phyloP scores from a whole-genome alignment of 78 protist species.

The Dictyostelium purpureum region DNA sequence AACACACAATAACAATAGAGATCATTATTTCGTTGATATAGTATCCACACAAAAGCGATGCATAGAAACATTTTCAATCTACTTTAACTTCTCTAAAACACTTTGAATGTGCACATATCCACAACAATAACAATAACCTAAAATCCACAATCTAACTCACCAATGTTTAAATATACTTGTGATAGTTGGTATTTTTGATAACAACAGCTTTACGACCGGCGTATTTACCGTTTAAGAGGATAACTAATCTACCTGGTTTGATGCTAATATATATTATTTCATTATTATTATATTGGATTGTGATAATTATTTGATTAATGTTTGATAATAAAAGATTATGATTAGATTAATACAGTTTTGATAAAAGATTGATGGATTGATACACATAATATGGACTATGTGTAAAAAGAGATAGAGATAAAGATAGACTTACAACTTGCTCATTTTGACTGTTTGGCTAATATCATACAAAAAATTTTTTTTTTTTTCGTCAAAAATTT shows the following conservation, averaged over 20 bases:
- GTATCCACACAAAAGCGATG: not conserved
- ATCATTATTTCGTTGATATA: too few relatives aligned
- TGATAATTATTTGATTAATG: not conserved
- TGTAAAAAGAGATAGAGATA: not conserved
- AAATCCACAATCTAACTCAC: not conserved
- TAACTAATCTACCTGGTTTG: constrained; percentile 97
- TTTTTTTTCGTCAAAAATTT: too few relatives aligned
- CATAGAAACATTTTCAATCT: too few relatives aligned
- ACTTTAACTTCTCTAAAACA: too few relatives aligned
- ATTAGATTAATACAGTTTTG: not conserved
- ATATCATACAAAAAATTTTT: too few relatives aligned
- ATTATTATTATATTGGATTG: not conserved
- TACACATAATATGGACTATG: not conserved
- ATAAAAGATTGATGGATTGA: not conserved
- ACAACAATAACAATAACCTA: not conserved
- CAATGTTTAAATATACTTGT: not conserved
- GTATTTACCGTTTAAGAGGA: constrained; percentile 95
- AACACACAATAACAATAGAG: not conserved
- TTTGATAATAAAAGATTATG: not conserved
- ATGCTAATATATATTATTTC: constrained; percentile 56
- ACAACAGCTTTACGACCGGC: constrained; percentile 99
- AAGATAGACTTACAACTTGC: not conserved
- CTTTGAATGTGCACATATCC: not conserved
- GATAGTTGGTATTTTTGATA: constrained; percentile 87
- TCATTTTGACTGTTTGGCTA: not conserved